A percentile compares a stretch with the other conserved stretches of the same genome.
phyloP scores from a whole-genome alignment of 306 rosid genomes.

The Begonia fuchsioides region DNA sequence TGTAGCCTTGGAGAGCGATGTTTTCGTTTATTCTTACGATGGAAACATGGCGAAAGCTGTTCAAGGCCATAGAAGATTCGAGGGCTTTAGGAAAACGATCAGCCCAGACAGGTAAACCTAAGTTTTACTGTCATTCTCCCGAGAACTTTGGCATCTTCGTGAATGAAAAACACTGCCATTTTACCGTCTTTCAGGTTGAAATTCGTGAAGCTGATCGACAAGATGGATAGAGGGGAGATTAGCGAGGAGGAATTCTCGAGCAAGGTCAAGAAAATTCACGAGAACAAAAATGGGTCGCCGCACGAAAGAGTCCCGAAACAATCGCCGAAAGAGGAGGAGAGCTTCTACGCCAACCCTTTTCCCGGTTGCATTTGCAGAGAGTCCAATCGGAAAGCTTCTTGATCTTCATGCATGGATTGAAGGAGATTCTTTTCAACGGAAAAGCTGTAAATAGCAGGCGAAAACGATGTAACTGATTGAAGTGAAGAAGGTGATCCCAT shows the following conservation, averaged over 20 bases:
- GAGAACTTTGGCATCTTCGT: neutral
- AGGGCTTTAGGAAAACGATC: conserved; percentile 82
- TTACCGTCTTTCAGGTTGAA: conserved; percentile 48
- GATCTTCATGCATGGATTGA: too few relatives aligned
- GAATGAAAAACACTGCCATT: conserved; percentile 3
- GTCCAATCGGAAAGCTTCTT: neutral
- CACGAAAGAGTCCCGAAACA: conserved; percentile 58
- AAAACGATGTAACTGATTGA: too few relatives aligned
- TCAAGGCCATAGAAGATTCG: conserved; percentile 93
- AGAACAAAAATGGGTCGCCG: conserved; percentile 62
- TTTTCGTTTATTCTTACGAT: conserved; percentile 78
- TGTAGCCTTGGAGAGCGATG: conserved; percentile 83
- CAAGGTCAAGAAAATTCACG: conserved; percentile 54
- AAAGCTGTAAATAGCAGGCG: too few relatives aligned
- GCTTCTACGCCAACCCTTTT: conserved; percentile 80
- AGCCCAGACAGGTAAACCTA: conserved; percentile 79
- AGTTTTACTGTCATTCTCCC: neutral
- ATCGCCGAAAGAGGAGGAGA: conserved; percentile 86
- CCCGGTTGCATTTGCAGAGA: conserved; percentile 81
- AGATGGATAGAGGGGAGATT: conserved; percentile 59
- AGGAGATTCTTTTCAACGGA: too few relatives aligned
- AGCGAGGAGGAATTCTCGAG: conserved; percentile 81
- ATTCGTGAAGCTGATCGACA: conserved; percentile 77
- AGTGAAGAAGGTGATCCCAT: too few relatives aligned
- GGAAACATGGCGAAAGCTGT: conserved; percentile 99